Base-by-base conservation (phyloP, 1,139 yeast species). In the Casaregolazyma lundiana region DNA sequence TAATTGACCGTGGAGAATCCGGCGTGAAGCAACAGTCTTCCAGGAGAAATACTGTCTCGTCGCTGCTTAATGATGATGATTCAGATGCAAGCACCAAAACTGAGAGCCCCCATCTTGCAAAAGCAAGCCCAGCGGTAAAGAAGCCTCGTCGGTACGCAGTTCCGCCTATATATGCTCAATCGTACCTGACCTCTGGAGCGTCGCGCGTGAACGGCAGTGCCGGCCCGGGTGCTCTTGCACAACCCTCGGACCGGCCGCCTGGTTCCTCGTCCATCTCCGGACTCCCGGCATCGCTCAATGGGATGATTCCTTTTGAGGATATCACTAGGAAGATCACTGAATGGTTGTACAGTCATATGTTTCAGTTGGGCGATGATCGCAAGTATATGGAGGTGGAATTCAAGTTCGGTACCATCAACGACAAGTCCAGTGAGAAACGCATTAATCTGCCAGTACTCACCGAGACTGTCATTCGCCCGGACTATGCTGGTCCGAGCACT, bases 321-420 rank as follows among this genome's bases (percentile, higher is more conserved):
- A 71, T 87, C 44, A 84, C 92, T 3, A 76, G 92, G 57, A 79
- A 87, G 35, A 80, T 89, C 5, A 86, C 95, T 13, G 88, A 84
- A 57, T 89, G 97, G 97, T 75, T 89, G 4, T 89, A 84, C 70
- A 90, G 95, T 22, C 84, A 85, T 53, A 73, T 88, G 47, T 73
- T 75, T 38, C 81, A 83, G 34, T 72, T 87, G 41, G 77, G 77
- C 16, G 78, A 77, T 11, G 76, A 79, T 53, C 72, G 87, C 35
- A 75, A 77, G 48, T 72, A 71, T 58, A 75, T 88, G 17, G 97
- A 89, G 66, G 70, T 89, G 54, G 97, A 89, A 66, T 72, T 87
- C 65, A 88, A 88, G 63, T 76, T 87, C 54, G 97, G 97, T 6
- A 71, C 80, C 11, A 78, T 89, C 29, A 77, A 81, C 67, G 88